phyloP scores from a whole-genome alignment of 768 basidiomycete species.

The Termitomyces sp. region DNA sequence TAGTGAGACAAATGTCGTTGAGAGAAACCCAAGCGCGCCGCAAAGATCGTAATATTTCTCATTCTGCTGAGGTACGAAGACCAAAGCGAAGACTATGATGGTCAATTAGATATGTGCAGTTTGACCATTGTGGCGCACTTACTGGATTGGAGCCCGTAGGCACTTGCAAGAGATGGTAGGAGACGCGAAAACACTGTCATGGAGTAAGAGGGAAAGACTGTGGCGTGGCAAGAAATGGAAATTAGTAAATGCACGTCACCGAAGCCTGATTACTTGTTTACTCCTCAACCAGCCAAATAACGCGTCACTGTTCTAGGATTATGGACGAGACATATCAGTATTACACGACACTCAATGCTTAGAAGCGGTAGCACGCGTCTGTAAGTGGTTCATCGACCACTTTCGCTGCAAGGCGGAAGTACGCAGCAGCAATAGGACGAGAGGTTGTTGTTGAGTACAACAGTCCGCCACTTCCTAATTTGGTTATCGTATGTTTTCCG shows the following conservation, averaged over 20 bases:
- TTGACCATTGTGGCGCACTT: conserved; percentile 22
- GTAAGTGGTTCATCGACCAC: conserved; percentile 31
- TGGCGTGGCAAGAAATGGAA: no score
- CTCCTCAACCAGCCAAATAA: not conserved
- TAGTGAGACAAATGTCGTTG: conserved; percentile 57
- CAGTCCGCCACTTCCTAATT: no score
- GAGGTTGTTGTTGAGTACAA: no score
- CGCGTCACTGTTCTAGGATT: not conserved
- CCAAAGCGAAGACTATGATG: conserved; percentile 34
- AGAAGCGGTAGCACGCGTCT: conserved; percentile 30
- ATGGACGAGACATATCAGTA: not conserved
- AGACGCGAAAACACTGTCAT: conserved; percentile 49
- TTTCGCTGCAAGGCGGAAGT: conserved; percentile 39
- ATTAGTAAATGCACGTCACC: not conserved
- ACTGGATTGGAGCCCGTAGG: conserved; percentile 50
- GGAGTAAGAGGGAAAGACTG: not conserved
- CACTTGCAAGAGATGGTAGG: conserved; percentile 40
- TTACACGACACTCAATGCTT: not conserved
- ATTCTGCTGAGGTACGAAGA: conserved; percentile 61
- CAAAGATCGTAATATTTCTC: conserved; percentile 66
- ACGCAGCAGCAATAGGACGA: conserved; percentile 34
- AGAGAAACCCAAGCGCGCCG: conserved; percentile 62
- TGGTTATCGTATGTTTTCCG: no score
- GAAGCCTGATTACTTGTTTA: not conserved
- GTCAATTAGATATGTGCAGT: not conserved